Percentiles rank a stretch among this genome's conserved stretches.
Evolutionary conservation across 768 basidiomycete genomes (phyloP).

Genomic region (Naganishia friedmannii): DNA sequence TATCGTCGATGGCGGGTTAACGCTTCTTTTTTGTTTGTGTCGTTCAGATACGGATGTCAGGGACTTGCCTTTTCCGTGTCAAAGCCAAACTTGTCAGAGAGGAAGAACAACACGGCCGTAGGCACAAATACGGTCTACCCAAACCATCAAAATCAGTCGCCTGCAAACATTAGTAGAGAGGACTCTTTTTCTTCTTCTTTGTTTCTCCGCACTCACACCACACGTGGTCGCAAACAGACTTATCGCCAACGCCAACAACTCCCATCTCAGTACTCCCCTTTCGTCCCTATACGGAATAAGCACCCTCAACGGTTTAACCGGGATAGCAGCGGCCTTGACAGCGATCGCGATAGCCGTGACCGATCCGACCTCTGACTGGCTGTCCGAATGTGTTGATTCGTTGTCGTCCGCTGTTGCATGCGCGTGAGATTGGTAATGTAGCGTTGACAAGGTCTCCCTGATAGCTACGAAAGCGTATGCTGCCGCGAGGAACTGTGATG

Average conservation of each 20-base stretch:
- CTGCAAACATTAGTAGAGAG: no score
- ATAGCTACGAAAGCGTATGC: conserved; percentile 38
- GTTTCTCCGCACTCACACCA: conserved; percentile 36
- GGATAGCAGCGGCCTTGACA: conserved; percentile 35
- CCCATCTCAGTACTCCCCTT: conserved; percentile 37
- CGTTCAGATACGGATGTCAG: not conserved
- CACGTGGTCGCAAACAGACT: conserved; percentile 40
- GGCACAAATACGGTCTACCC: conserved; percentile 43
- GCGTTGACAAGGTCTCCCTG: conserved; percentile 35
- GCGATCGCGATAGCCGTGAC: conserved; percentile 25
- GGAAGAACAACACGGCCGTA: conserved; percentile 42
- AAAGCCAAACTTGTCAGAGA: conserved; percentile 45
- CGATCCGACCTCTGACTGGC: conserved; percentile 1
- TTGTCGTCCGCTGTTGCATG: not conserved
- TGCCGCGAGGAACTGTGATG: conserved; percentile 36
- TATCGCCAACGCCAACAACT: conserved; percentile 38
- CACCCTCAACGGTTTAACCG: conserved; percentile 39
- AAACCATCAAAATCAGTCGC: not conserved
- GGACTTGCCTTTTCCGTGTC: conserved; percentile 38
- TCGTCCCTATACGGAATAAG: conserved; percentile 40
- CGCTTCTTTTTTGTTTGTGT: not conserved
- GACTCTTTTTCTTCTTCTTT: no score
- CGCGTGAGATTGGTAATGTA: not conserved
- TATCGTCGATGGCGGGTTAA: conserved; percentile 10
- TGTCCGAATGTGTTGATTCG: not conserved